phyloP scores from a whole-genome alignment of 2,329 filamentous ascomycete species.

The Coleophoma cylindrospora region DNA sequence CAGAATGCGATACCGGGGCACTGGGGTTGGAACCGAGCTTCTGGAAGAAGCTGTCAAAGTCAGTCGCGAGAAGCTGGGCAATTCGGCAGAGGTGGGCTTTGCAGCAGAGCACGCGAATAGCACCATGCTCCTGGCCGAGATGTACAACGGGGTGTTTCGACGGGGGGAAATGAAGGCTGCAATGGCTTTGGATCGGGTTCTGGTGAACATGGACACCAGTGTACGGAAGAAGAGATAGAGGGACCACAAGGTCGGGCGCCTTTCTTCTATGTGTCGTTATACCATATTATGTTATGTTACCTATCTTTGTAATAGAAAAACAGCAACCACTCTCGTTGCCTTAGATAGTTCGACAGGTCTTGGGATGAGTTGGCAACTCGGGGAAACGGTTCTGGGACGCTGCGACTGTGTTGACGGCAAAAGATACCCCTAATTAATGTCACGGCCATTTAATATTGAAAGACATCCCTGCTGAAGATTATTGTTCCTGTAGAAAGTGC shows the following conservation, averaged over 20 bases:
- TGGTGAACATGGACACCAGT: slow-evolving; percentile 31
- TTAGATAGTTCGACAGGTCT: not conserved
- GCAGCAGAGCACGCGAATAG: slow-evolving; percentile 75
- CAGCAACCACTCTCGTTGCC: too few species aligned
- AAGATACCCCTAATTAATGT: not conserved
- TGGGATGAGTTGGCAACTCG: not conserved
- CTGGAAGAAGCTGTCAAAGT: slow-evolving; percentile 67
- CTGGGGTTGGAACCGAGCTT: slow-evolving; percentile 68
- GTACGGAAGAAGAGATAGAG: slow-evolving; percentile 20
- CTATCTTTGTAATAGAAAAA: not conserved
- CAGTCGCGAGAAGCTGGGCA: slow-evolving; percentile 64
- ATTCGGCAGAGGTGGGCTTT: slow-evolving; percentile 65
- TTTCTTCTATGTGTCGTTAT: not conserved
- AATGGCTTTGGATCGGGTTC: slow-evolving; percentile 43
- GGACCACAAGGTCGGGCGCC: not conserved
- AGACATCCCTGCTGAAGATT: not conserved
- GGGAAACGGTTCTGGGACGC: not conserved
- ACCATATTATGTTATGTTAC: too few species aligned
- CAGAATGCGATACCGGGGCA: slow-evolving; percentile 59
- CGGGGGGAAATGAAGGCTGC: slow-evolving; percentile 53
- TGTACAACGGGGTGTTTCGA: slow-evolving; percentile 59
- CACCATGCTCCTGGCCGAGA: slow-evolving; percentile 51
- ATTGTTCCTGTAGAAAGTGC: too few species aligned
- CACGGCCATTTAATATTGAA: not conserved
- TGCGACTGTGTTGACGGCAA: not conserved